Conservation (phyloP, 106 monocot species). For the Dendrobium chrysotoxum region DNA sequence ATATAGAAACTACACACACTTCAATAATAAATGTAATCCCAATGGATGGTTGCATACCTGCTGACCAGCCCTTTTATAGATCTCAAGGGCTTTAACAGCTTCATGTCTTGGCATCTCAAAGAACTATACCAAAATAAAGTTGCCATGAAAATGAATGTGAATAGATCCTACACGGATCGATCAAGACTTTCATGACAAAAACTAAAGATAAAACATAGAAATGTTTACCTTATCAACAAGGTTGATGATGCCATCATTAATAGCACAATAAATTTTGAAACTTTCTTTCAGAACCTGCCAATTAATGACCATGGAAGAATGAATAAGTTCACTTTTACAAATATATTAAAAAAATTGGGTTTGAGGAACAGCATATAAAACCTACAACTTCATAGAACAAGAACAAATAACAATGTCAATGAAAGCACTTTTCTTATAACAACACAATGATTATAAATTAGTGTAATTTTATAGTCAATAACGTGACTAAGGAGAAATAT, state of each 20-base stretch:
- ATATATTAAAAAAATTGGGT: not conserved
- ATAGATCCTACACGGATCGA: not conserved
- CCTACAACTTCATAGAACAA: not conserved
- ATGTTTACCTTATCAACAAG: constrained; percentile 88
- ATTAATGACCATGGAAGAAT: not conserved
- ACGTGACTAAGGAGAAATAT: not conserved
- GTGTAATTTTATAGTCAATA: not conserved
- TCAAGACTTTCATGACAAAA: not conserved
- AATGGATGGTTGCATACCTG: constrained; percentile 43
- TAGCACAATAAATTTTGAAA: constrained; percentile 93
- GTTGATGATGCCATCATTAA: constrained; percentile 99
- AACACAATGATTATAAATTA: not conserved
- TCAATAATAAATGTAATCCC: not conserved
- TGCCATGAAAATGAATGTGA: not conserved
- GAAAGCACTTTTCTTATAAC: not conserved
- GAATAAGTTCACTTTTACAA: not conserved
- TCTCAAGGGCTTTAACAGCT: constrained; percentile 86
- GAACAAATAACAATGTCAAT: not conserved
- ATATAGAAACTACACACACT: not conserved
- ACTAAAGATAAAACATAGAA: not conserved
- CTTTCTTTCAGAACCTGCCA: constrained; percentile 97
- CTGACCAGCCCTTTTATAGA: constrained; percentile 81
- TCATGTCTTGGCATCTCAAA: constrained; percentile 99
- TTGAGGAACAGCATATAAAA: not conserved
- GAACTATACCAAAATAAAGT: constrained; percentile 35